phyloP scores from a whole-genome alignment of 768 basidiomycete genomes.

The Butyriboletus loyo region DNA sequence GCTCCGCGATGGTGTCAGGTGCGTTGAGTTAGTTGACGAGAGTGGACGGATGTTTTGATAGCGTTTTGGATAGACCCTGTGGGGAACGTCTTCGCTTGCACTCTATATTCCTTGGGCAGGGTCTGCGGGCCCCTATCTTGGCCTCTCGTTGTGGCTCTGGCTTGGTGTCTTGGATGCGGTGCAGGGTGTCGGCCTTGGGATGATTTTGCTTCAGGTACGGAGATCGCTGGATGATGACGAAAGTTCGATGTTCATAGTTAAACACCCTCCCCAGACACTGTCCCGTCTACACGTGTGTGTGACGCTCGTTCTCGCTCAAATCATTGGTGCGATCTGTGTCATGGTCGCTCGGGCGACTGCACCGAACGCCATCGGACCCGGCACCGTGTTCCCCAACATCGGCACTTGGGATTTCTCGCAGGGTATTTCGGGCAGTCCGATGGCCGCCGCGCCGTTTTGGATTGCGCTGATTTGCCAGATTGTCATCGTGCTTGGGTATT shows the following conservation, averaged over 20 bases:
- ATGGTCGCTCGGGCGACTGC: conserved; percentile 92
- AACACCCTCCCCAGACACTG: conserved; percentile 50
- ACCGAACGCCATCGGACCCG: conserved; percentile 85
- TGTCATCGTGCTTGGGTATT: conserved; percentile 86
- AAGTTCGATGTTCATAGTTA: not conserved
- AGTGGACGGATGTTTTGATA: not conserved
- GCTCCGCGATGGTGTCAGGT: conserved; percentile 95
- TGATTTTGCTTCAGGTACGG: conserved; percentile 74
- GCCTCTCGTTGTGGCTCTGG: conserved; percentile 91
- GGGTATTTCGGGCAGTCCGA: conserved; percentile 71
- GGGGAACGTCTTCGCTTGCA: conserved; percentile 93
- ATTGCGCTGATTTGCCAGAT: conserved; percentile 76
- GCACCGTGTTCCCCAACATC: conserved; percentile 87
- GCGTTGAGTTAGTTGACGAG: conserved; percentile 1
- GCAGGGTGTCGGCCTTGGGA: conserved; percentile 90
- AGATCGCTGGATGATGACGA: not conserved
- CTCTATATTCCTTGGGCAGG: conserved; percentile 95
- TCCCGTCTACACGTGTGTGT: conserved; percentile 94
- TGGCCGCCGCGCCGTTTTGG: conserved; percentile 88
- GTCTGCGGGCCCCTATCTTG: conserved; percentile 79
- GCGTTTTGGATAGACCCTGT: conserved; percentile 60
- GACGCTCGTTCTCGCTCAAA: conserved; percentile 85
- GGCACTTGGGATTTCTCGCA: conserved; percentile 85
- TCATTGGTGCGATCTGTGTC: conserved; percentile 86
- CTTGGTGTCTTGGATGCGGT: conserved; percentile 91